Evolutionary conservation across 768 basidiomycete species (phyloP).

Genomic region (Chlorophyllum brunneum): DNA sequence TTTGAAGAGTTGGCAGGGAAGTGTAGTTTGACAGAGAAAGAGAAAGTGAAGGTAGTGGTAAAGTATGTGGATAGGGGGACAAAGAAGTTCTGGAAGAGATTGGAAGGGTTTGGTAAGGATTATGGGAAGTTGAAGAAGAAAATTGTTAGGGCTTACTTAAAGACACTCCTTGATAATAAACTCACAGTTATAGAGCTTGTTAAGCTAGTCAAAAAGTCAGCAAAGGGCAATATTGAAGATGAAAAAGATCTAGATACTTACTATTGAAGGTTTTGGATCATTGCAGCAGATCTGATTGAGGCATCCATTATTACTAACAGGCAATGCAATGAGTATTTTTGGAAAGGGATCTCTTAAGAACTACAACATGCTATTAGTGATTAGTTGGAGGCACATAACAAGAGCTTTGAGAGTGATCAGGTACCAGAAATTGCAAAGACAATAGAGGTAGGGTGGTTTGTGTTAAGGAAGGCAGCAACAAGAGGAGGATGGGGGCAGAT

Average conservation of each 20-base stretch:
- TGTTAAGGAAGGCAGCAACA: not conserved
- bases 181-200: not conserved
- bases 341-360: not conserved
- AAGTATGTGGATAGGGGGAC: constrained; percentile 11
- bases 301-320: not conserved
- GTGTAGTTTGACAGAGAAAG: constrained; percentile 10
- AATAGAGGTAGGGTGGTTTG: not conserved
- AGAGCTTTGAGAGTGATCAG: not conserved
- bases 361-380: not conserved
- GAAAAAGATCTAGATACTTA: not conserved
- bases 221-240: not conserved
- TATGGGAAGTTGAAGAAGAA: constrained; percentile 12
- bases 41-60: constrained; percentile 10
- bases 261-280: not conserved
- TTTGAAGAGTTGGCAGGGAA: constrained; percentile 16
- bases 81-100: constrained; percentile 13
- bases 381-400: not conserved
- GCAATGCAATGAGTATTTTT: not conserved
- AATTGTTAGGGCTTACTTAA: constrained; percentile 3
- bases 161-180: not conserved
- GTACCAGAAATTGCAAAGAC: not conserved
- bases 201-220: not conserved
- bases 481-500: not conserved
- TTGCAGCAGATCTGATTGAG: not conserved
- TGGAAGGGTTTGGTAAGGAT: constrained; percentile 12